Percentiles rank a stretch among this genome's conserved stretches.
phyloP scores from a whole-genome alignment of 805 yeast species.

The Suhomyces sp. region DNA sequence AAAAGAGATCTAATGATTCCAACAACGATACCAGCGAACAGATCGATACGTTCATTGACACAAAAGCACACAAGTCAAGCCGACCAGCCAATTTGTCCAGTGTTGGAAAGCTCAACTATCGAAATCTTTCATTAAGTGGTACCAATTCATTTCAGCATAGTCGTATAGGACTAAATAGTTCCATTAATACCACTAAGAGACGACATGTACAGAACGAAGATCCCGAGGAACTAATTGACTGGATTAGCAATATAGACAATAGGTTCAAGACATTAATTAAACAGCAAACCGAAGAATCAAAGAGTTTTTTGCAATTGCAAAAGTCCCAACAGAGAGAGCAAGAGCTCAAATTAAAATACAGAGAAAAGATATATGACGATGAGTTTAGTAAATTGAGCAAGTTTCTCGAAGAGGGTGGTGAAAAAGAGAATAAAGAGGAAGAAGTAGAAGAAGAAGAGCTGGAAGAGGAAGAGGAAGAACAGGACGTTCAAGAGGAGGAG shows the following conservation, averaged over 20 bases:
- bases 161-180: neutral
- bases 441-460: constrained; percentile 1
- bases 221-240: constrained; percentile 21
- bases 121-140: neutral
- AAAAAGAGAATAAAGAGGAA: neutral
- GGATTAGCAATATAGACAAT: constrained; percentile 29
- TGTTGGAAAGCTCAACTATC: neutral
- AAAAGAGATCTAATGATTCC: neutral
- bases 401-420: neutral
- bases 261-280: constrained; percentile 17
- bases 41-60: neutral
- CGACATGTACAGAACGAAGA: constrained; percentile 1
- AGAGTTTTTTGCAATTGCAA: constrained; percentile 10
- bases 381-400: constrained; percentile 19
- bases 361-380: constrained; percentile 24
- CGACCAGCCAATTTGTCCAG: neutral
- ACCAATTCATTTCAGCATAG: neutral
- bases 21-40: neutral
- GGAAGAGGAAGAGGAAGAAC: constrained; percentile 1
- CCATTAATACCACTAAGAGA: neutral
- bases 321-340: constrained; percentile 11
- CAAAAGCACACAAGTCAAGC: neutral
- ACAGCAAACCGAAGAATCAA: constrained; percentile 16
- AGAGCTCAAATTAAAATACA: constrained; percentile 17
- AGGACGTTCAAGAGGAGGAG: neutral